Base-by-base conservation (phyloP, 2,329 filamentous ascomycete genomes). In the Nothopassalora personata region DNA sequence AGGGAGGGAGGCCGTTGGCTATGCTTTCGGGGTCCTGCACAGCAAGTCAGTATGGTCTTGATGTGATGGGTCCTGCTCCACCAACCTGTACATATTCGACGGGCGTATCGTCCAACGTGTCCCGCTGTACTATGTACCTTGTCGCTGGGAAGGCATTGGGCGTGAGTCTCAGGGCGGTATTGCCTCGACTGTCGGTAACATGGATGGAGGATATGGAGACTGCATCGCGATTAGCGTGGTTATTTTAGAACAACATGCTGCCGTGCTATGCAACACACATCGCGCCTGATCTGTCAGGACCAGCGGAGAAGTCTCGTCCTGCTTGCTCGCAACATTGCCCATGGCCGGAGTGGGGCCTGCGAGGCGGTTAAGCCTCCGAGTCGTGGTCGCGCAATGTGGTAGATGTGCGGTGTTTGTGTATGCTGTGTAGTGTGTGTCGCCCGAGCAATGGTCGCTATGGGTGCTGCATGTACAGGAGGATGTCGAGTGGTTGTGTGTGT, bases 71-170 rank as follows among this genome's bases (percentile, higher is more conserved):
- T 18, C 18, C 5, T 43, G 13, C 39, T 36, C 47, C 51, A 75
- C 78, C 64, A 80, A 96, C 92, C 86, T 96, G 93, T 47, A 99
- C 84, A 77, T 91, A 99, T 77, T 97, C 93, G 65, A 97, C 81
- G 7, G 90, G 86, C 57, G 81, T 80, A 62, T 85, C 84, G 72
- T 99, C 93, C 68, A 87, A 86, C 27, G 80, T 19, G 45, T 91
- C 85, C 70, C 89, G 86, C 70, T 83, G 87, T 51, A 86, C 90
- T 66, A 80, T 82, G 72, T 94, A 85, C 79, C 87, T 86, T 58
- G 86, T 88, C 45, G 92, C 90, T 65, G 94, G 94, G 71, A 89
- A 97, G 66, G 87, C 82, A 80, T 97, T 97, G 62, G 94, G 93
- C 63, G 85, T 77, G 68, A 97, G 81, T 71, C 86, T 87, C 69